Evolutionary conservation across 306 rosid genomes (phyloP), one percentile per base, ranked within the genome.

Genomic region (Dryas alaskensis): DNA sequence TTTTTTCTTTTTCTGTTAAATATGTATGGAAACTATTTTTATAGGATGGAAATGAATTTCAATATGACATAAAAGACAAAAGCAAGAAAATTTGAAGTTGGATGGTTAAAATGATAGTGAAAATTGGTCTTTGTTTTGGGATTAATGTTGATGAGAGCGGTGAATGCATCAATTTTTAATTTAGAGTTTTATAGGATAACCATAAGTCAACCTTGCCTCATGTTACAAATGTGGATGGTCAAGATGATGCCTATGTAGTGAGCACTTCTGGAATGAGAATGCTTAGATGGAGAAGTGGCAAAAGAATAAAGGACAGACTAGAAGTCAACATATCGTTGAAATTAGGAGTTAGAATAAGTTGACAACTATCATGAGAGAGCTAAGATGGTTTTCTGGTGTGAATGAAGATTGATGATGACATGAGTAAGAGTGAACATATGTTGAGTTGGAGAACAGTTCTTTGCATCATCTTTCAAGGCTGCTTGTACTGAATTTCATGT

Each of bases 401-500:
- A 16, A 51, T 51, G 17, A 51, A 51, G 55, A 51, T 67, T 16
- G n/a, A 4, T 69, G 69, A 54, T 54, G 60, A 14, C 60, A 54
- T 25, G 7, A 54, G 10, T 54, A 54, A 17, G 31, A 16, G 31
- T 13, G 60, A 17, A 54, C 14, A 14, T 2, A 54, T 16, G 27
- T 17, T 54, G 60, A 54, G 10, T 17, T 54, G 27, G 27, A 17
- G 7, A 44, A 17, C 13, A n/a, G 2, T 13, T 64, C 50, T 44
- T 64, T 43, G 13, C 5, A 8, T 63, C 39, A 10, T 53, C 70
- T 46, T 17, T 46, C 10, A 46, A 45, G 19, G 57, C 44, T 66
- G 53, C 16, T 31, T 37, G 64, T 74, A 54, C n/a, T 39, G 13
- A 48, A 65, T 57, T 60, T 69, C 46, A 10, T 69, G 10, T 71